These are phyloP conservation scores for Rhodamnia argentea DNA, from an alignment of 345 rosid genomes.

Conservation along the genomic window DNA sequence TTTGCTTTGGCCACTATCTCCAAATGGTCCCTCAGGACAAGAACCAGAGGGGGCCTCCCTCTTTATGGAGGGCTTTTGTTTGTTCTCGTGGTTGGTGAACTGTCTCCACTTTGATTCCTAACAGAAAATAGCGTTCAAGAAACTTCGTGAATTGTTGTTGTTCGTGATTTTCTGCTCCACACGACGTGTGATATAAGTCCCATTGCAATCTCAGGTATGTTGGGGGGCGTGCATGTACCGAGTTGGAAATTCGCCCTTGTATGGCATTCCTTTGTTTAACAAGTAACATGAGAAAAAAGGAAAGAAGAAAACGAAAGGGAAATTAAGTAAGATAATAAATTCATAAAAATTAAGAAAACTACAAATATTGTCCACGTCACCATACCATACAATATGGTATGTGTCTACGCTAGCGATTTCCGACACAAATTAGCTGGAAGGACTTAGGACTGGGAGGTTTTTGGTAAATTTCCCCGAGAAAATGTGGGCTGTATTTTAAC, in stretches of 20 bases:
- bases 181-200: neutral
- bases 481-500: neutral
- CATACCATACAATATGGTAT: fast-evolving
- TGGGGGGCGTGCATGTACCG: neutral
- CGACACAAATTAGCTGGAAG: neutral
- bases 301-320: neutral
- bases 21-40: neutral
- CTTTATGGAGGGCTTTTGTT: neutral
- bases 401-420: fast-evolving
- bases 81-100: neutral
- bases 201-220: neutral
- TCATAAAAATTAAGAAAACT: neutral
- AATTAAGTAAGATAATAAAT: neutral
- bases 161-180: neutral
- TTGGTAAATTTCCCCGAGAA: neutral
- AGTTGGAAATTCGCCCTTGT: neutral
- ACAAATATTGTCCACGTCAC: neutral
- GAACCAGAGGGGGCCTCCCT: too few species aligned
- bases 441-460: neutral
- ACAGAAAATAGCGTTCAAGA: neutral
- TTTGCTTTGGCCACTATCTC: neutral
- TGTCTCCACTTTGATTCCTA: neutral
- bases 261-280: neutral
- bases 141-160: neutral
- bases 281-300: neutral